These are phyloP conservation scores for Aspergillus ostianus DNA, from an alignment of 495 filamentous ascomycete genomes.

Conservation along the genomic window DNA sequence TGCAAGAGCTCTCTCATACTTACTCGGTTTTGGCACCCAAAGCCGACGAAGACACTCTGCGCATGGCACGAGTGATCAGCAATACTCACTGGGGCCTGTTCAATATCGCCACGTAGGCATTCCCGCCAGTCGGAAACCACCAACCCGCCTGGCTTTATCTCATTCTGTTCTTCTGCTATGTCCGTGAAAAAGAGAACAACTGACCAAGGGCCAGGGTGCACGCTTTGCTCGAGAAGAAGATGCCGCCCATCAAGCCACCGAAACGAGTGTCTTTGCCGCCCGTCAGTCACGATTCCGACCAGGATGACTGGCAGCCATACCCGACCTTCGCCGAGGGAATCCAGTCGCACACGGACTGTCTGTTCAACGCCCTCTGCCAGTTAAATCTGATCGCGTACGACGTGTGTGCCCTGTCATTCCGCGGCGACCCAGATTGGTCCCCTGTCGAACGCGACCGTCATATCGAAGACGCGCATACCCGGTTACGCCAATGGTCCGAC, in stretches of 20 bases:
- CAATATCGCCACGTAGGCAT: conserved; percentile 32
- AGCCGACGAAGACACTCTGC: conserved; percentile 17
- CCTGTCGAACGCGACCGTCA: conserved; percentile 15
- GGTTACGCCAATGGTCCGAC: conserved; percentile 24
- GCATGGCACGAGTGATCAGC: conserved; percentile 18
- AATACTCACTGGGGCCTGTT: conserved; percentile 35
- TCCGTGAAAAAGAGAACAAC: conserved; percentile 2
- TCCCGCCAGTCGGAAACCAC: not conserved
- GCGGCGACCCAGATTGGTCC: conserved; percentile 6
- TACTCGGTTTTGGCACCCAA: conserved; percentile 8
- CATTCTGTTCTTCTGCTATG: not conserved
- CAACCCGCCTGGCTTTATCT: not conserved
- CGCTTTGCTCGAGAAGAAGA: conserved; percentile 24
- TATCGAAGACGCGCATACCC: conserved; percentile 17
- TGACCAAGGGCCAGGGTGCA: conserved; percentile 24
- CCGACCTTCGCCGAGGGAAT: conserved; percentile 19
- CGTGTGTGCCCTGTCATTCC: conserved; percentile 21
- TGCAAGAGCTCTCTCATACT: conserved; percentile 21
- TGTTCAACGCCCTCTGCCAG: conserved; percentile 25
- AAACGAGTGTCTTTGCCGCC: conserved; percentile 11
- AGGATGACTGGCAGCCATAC: conserved; percentile 30
- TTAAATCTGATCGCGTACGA: conserved; percentile 27
- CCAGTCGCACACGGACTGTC: conserved; percentile 24
- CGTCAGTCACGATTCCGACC: conserved; percentile 14
- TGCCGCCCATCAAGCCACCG: conserved; percentile 17